Base-by-base conservation (phyloP, 805 yeast genomes). In the Pichia phayaonensis region DNA sequence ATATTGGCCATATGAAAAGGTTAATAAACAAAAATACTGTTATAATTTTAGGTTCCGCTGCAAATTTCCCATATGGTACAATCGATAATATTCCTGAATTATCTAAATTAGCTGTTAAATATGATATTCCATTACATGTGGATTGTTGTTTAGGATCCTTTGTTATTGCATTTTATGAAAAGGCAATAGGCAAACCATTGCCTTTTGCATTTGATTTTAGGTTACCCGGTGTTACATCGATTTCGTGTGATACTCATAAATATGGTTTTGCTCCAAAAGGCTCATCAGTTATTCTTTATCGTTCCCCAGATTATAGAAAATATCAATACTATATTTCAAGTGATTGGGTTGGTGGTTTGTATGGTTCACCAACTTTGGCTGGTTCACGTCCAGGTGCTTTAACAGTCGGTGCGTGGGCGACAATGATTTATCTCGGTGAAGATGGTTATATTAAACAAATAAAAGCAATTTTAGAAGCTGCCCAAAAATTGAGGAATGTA, bases 221-320 rank as follows among this genome's bases (percentile, higher is more conserved):
- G 56, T 74, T 89, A 2, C 84, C 88, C 1, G 94, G 94, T 31
- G 98, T 94, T n/a, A 94, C 98, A 0, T 90, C 97, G 2, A 92
- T 92, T 51, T 87, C 96, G n/a, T 94, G 98, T 69, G 99, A 92
- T 65, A 92, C 99, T n/a, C 99, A 92, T 73, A 92, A 92, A 67
- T 92, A 92, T 63, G 99, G 98, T 1, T 94, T 92, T 74, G 97
- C 98, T 10, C 99, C 99, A 40, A 92, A 92, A 68, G 99, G 99
- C 11, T 84, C 95, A 0, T 88, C 96, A 1, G 77, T 92, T 23
- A 85, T 94, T 59, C 84, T 94, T 96, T 94, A 94, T 67, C 77
- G 97, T 44, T 69, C 75, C 54, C 59, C 76, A 0, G 75, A 77
- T 51, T 74, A 89, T 50, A 75, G 99, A 51, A 76, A 77, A 56